These are phyloP conservation scores for Trametes meyenii DNA, from an alignment of 768 basidiomycete species.

Conservation along the genomic window DNA sequence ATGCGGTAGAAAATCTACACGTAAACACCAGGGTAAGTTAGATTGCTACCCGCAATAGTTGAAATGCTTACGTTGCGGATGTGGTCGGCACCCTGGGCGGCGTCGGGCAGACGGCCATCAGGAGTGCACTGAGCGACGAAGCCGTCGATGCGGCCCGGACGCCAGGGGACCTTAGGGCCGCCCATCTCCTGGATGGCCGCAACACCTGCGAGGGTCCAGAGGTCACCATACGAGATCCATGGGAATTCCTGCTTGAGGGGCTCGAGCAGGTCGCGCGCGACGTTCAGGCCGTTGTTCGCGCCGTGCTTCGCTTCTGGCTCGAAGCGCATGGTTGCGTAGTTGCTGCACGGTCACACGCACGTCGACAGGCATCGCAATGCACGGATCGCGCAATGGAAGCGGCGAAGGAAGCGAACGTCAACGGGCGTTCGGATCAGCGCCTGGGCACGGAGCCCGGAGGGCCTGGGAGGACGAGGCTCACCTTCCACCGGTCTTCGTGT, in stretches of 20 bases:
- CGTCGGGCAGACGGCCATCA: conserved; percentile 91
- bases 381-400: conserved; percentile 14
- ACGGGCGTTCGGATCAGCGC: neutral
- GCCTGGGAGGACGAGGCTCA: conserved; percentile 30
- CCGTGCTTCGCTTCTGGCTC: conserved; percentile 82
- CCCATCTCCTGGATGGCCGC: conserved; percentile 91
- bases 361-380: neutral
- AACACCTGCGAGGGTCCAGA: conserved; percentile 97
- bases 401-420: conserved; percentile 10
- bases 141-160: conserved; percentile 91
- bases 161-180: conserved; percentile 93
- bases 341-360: conserved; percentile 49
- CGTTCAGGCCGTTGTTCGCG: conserved; percentile 80
- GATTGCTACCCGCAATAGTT: neutral
- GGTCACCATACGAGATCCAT: conserved; percentile 95
- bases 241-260: conserved; percentile 84
- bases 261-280: conserved; percentile 85
- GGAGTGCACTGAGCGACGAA: conserved; percentile 73
- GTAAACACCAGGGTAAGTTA: neutral
- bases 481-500: conserved; percentile 79
- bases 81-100: conserved; percentile 80
- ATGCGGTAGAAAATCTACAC: conserved; percentile 84
- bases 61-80: conserved; percentile 63
- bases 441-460: neutral
- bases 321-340: conserved; percentile 99